Percentiles rank a stretch among this genome's conserved stretches.
These are phyloP conservation scores for Thyridium curvatum DNA, from an alignment of 2,329 filamentous ascomycete species.

Conservation along the genomic window DNA sequence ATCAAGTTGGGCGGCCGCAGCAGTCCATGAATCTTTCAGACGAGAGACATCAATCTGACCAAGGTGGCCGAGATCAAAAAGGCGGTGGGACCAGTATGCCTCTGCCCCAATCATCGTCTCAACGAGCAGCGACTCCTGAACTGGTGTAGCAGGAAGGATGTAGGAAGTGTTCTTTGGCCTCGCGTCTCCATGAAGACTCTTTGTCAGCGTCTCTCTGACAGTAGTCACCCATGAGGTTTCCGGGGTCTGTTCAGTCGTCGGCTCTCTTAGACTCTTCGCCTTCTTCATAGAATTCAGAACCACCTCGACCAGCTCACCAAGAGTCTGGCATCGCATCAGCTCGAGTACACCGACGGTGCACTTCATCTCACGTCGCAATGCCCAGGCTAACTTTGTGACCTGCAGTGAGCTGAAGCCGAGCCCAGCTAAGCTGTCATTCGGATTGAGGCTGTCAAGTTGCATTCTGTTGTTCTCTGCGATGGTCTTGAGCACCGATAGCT, in stretches of 20 bases:
- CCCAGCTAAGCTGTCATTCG: constrained; percentile 13
- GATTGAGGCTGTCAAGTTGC: constrained; percentile 4
- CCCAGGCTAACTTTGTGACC: constrained; percentile 15
- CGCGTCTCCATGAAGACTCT: constrained; percentile 7
- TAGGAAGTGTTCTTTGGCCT: constrained; percentile 8
- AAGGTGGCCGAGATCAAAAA: constrained; percentile 21
- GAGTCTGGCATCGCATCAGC: constrained; percentile 13
- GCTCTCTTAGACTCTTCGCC: neutral
- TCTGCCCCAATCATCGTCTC: constrained; percentile 28
- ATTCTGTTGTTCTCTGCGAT: constrained; percentile 7
- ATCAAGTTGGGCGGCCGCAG: constrained; percentile 19
- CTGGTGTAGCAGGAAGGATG: constrained; percentile 21
- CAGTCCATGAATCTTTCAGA: constrained; percentile 23
- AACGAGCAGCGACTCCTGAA: constrained; percentile 29
- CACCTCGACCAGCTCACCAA: constrained; percentile 13
- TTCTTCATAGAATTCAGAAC: constrained; percentile 4
- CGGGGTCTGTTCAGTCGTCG: constrained; percentile 1
- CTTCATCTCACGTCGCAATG: constrained; percentile 9
- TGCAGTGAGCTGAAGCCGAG: constrained; percentile 16
- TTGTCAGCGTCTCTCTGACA: constrained; percentile 6
- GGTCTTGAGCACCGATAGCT: constrained; percentile 7
- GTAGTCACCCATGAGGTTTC: constrained; percentile 4
- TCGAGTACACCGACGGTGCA: constrained; percentile 14
- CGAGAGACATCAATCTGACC: constrained; percentile 16
- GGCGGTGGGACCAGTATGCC: constrained; percentile 31